Evolutionary conservation across 2,329 filamentous ascomycete genomes (phyloP).

Genomic region (Tolypocladium amazonense): DNA sequence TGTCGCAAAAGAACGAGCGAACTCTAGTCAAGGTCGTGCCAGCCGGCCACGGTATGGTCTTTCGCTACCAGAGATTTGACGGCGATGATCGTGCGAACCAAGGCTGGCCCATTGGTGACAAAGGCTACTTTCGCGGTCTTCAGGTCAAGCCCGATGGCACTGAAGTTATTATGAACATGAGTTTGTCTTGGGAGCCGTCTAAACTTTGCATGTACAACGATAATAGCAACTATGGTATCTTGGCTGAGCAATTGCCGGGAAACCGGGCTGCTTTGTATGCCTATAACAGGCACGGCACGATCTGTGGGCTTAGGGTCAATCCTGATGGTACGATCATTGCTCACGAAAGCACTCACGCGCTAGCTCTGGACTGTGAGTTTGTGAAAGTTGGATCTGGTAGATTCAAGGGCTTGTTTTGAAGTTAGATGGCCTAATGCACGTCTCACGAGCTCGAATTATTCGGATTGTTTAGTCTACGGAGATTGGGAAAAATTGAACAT

Average conservation of each 20-base stretch:
- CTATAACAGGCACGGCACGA: neutral
- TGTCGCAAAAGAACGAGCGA: neutral
- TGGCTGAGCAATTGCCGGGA: neutral
- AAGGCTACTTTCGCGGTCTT: neutral
- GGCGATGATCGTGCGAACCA: neutral
- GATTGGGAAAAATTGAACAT: too few species aligned
- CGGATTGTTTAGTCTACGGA: neutral
- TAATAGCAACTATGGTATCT: neutral
- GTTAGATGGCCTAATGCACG: neutral
- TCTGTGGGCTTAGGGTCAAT: neutral
- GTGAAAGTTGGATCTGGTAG: neutral
- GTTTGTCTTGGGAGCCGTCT: neutral
- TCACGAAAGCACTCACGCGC: neutral
- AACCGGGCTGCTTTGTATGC: neutral
- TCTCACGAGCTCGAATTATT: neutral
- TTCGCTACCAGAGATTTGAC: neutral
- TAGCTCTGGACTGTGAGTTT: neutral
- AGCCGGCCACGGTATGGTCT: neutral
- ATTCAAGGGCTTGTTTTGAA: neutral
- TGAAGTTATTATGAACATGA: neutral
- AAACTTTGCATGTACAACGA: neutral
- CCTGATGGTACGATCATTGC: neutral
- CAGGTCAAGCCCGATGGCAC: neutral
- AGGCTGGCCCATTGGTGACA: neutral
- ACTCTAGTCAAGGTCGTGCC: neutral